Percentiles rank a stretch among this genome's conserved stretches.
Conservation (phyloP, 1,284 basidiomycete species). For the Cutaneotrichosporon arboriforme region DNA sequence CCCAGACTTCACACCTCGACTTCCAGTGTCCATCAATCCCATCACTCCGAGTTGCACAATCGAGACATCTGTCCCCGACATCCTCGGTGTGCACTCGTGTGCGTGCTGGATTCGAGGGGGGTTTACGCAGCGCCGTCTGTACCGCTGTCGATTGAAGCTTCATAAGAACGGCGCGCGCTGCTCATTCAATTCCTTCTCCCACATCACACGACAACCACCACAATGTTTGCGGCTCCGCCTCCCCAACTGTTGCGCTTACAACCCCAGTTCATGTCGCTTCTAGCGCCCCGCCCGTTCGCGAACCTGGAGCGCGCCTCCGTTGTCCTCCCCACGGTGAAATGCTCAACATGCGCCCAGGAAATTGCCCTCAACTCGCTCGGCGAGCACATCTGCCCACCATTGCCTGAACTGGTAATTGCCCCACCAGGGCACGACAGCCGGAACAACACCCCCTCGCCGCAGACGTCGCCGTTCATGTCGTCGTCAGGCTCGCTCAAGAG, state of each 20-base stretch:
- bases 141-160: no score
- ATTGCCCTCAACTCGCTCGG: conserved; percentile 65
- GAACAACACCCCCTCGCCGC: not conserved
- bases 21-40: not conserved
- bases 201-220: not conserved
- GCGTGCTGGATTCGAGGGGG: no score
- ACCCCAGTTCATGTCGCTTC: conserved; percentile 15
- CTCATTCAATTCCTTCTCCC: no score
- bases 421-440: no score
- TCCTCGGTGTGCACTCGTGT: not conserved
- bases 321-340: conserved; percentile 71
- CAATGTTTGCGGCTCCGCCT: no score
- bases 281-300: conserved; percentile 13
- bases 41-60: not conserved
- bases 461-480: conserved; percentile 5
- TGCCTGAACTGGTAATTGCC: not conserved
- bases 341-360: conserved; percentile 64
- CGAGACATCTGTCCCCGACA: not conserved
- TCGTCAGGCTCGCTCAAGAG: not conserved
- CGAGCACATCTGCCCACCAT: conserved; percentile 60
- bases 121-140: no score
- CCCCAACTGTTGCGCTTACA: no score
- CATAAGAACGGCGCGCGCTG: no score
- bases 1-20: not conserved
- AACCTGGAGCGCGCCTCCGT: conserved; percentile 59